Evolutionary conservation across 208 protist genomes (phyloP).

Genomic region (Acanthamoeba sp.): DNA sequence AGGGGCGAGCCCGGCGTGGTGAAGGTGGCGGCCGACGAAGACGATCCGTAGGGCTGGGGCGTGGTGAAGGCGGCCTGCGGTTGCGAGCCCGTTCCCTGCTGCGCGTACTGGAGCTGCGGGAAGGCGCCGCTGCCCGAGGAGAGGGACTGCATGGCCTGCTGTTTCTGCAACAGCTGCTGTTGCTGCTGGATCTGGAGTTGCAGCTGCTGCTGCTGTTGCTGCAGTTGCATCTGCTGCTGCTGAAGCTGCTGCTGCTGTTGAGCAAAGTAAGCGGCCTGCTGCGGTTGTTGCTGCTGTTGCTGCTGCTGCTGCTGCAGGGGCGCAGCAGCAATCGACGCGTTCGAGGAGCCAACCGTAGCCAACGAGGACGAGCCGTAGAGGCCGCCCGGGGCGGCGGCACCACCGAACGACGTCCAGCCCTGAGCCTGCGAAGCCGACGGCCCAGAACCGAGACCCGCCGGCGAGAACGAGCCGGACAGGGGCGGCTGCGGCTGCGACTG

Average conservation of each 20-base stretch:
- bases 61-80: background rate
- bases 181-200: conserved; percentile 19
- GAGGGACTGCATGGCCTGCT: background rate
- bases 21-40: background rate
- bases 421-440: background rate
- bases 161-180: background rate
- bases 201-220: background rate
- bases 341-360: background rate
- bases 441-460: background rate
- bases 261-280: background rate
- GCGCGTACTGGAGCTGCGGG: background rate
- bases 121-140: background rate
- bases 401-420: background rate
- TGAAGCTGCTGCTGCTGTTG: conserved; percentile 45
- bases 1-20: background rate
- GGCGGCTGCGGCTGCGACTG: background rate
- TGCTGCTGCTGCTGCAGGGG: background rate
- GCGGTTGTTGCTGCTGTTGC: background rate
- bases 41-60: background rate
- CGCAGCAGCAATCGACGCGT: background rate
- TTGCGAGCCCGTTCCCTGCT: background rate
- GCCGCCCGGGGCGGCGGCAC: background rate
- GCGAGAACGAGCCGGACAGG: background rate
- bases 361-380: background rate
- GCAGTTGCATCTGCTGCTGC: background rate